phyloP scores from a whole-genome alignment of 441 rosid species.

The Erodium texanum region DNA sequence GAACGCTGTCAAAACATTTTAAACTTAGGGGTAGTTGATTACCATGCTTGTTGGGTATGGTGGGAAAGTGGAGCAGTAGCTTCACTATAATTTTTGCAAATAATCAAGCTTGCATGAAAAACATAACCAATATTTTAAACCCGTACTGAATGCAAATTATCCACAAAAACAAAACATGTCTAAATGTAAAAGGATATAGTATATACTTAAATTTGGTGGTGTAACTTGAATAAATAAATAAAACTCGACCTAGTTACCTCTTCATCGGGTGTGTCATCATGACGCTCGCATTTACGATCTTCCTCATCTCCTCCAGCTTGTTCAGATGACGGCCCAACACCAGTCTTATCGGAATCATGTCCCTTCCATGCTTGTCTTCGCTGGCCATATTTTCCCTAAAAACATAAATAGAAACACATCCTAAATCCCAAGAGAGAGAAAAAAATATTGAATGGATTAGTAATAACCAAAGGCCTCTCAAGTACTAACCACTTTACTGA shows the following conservation, averaged over 20 bases:
- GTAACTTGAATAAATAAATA: no score
- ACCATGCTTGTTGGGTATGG: no score
- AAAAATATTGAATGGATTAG: background rate
- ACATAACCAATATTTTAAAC: no score
- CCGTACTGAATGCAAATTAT: no score
- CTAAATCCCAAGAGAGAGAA: background rate
- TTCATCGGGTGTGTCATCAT: conserved; percentile 45
- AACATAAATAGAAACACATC: background rate
- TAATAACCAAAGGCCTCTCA: background rate
- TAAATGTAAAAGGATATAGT: no score
- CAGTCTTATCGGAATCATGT: conserved; percentile 43
- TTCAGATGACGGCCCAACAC: conserved; percentile 25
- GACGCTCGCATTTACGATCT: conserved; percentile 43
- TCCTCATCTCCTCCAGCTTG: conserved; percentile 40
- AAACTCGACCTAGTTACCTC: conserved; percentile 34
- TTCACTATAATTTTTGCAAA: background rate
- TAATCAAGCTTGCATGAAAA: no score
- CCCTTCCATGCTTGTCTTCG: conserved; percentile 57
- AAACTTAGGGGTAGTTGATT: no score
- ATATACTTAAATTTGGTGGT: no score
- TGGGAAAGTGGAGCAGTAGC: background rate
- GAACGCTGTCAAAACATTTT: no score
- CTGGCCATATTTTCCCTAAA: conserved; percentile 49
- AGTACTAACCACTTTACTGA: conserved; percentile 46
- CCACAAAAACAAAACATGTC: no score